Evolutionary conservation across 2,329 filamentous ascomycete species (phyloP), one percentile per base, ranked within the genome.

Genomic region (Fusarium denticulatum): DNA sequence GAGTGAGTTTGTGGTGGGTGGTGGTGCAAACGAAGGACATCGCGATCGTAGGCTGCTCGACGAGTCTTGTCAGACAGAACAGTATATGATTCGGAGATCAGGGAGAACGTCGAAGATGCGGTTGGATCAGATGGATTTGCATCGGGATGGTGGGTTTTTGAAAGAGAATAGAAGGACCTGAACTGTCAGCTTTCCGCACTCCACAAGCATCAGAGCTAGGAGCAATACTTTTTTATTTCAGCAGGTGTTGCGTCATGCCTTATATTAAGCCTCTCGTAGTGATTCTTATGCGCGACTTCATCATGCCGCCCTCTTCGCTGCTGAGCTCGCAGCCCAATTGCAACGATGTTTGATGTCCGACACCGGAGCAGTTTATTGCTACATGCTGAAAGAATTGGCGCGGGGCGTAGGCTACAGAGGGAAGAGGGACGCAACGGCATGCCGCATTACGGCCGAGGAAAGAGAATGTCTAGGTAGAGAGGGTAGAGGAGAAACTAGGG

Each of bases 91-190:
- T 96, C 93, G 80, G 90, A 93, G 80, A 98, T 92, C 76, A 90
- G 88, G 82, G 95, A 90, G 87, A 97, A 99, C 80, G 92, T 93
- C 65, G 89, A 85, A 8, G 91, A 87, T 71, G 95, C 93, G 66
- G 84, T 80, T 9, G 93, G 92, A 82, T 97, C 92, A 76, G 88
- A 80, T 68, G 88, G 94, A 86, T 98, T 97, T 80, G 91, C 91
- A 87, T 99, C 96, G 2, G 96, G 96, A 83, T 99, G 96, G 87
- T 97, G 92, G 60, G 88, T 85, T 84, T 98, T 97, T 79, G 95
- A 97, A 81, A 98, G 93, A 69, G 88, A 84, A 87, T 98, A 98
- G 89, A 98, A 99, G 75, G 90, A 90, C 78, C 89, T 91, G 43
- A 56, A 69, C 37, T 65, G 50, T 69, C 24, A 60, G 56, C 34